Conservation (phyloP, 331 rosid species). For the Dryas integrifolia region DNA sequence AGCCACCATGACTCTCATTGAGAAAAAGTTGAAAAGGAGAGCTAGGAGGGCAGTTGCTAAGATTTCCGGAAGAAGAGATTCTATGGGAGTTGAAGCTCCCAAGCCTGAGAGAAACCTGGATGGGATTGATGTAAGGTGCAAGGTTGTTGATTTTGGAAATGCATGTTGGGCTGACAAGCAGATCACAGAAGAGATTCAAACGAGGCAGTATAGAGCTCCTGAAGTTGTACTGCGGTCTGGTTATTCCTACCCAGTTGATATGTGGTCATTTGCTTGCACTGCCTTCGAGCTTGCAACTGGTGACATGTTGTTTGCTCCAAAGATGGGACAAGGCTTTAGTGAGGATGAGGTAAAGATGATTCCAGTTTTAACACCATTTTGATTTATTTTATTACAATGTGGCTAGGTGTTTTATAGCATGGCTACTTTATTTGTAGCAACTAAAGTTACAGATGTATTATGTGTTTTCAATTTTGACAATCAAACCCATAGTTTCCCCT, state of each 20-base stretch:
- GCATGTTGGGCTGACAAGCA: conserved; percentile 85
- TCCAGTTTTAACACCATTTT: conserved; percentile 16
- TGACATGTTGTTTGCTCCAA: conserved; percentile 92
- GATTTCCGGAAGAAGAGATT: conserved; percentile 67
- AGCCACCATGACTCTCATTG: conserved; percentile 58
- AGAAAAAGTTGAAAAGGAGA: conserved; percentile 78
- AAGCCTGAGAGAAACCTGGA: conserved; percentile 61
- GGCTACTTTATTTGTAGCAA: not conserved
- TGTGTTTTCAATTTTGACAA: not conserved
- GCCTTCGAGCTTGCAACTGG: conserved; percentile 98
- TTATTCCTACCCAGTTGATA: conserved; percentile 77
- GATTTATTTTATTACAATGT: not conserved
- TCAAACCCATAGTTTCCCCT: not conserved
- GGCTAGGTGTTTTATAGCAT: not conserved
- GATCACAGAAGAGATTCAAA: conserved; percentile 82
- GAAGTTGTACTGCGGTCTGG: conserved; percentile 84
- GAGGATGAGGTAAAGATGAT: conserved; percentile 89
- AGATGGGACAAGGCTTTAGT: conserved; percentile 70
- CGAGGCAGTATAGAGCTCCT: conserved; percentile 98
- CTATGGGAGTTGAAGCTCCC: conserved; percentile 58
- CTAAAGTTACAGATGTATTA: not conserved
- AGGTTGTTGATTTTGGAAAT: conserved; percentile 93
- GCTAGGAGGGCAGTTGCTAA: conserved; percentile 90
- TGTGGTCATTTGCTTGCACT: conserved; percentile 96
- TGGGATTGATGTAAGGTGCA: conserved; percentile 79